These are phyloP conservation scores for Cryphonectria parasitica DNA, from an alignment of 2,329 filamentous ascomycete genomes.

Conservation along the genomic window DNA sequence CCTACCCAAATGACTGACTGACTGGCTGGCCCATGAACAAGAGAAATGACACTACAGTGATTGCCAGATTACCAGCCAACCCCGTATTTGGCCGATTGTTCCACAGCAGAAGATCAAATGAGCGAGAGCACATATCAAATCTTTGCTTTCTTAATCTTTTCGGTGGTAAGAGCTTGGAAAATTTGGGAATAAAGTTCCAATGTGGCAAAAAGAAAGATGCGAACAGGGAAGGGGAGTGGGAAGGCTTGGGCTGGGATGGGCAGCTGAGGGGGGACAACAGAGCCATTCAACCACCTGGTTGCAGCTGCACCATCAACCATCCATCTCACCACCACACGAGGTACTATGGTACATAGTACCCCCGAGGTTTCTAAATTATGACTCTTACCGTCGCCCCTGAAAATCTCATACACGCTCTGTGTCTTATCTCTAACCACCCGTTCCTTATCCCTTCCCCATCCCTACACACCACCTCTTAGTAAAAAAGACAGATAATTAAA, in stretches of 20 bases:
- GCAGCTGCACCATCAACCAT: background rate
- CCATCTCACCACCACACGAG: conserved; percentile 2
- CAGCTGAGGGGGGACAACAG: background rate
- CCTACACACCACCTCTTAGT: background rate
- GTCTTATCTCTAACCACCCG: background rate
- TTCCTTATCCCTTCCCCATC: background rate
- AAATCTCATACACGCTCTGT: conserved; percentile 10
- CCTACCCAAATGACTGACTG: background rate
- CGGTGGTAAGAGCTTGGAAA: background rate
- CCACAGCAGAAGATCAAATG: background rate
- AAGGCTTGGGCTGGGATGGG: background rate
- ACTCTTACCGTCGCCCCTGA: conserved; percentile 14
- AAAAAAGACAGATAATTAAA: background rate
- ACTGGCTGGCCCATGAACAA: background rate
- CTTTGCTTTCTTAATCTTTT: background rate
- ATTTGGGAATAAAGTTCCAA: background rate
- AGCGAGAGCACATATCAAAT: background rate
- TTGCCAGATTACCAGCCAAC: background rate
- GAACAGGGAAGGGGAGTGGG: background rate
- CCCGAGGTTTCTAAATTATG: background rate
- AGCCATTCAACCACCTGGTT: background rate
- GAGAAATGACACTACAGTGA: background rate
- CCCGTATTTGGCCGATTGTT: background rate
- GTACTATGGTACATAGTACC: background rate
- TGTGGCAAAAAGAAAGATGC: background rate